Base-by-base conservation (phyloP, 108 stramenopile genomes). In the Ochromonas danica region DNA sequence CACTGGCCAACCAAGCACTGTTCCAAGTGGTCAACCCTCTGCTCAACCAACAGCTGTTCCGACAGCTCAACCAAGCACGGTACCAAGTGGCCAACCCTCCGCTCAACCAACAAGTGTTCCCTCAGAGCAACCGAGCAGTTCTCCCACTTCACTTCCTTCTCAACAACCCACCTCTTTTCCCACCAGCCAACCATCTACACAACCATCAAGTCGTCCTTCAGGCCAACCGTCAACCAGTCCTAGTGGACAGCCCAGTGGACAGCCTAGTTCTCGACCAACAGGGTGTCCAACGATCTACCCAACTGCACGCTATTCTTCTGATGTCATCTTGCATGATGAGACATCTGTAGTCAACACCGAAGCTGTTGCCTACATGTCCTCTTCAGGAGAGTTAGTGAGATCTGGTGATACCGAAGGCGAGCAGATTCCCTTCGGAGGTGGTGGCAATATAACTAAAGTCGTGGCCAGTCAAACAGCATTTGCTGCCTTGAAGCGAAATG, bases 151-250 rank as follows among this genome's bases (percentile, higher is more conserved):
- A 31, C 51, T 30, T 3, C 72, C 72, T 6, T 33, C 72, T 6
- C 14, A 6, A 14, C 45, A 75, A 36, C 72, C 72, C 10, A 14
- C 72, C 6, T 22, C 14, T 6, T 14, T 14, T 6, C 72, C 72
- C 14, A 14, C 72, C 10, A 33, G 10, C 3, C 31, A 33, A 36
- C 72, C 72, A 27, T 41, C 31, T 42, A 41, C 40, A 6, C 36
- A 75, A 41, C 72, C 72, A 25, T 41, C 72, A 3, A 41, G 10
- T 14, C 25, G 31, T 10, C 72, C 72, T 33, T 41, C 72, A 27
- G 17, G 10, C 25, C 45, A 57, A 33, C 72, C 72, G 6, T 57
- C 45, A 6, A 6, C n/a, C n/a, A 33, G 10, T 6, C 72, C 72
- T 6, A 14, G 14, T 51, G 14, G 45, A 51, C 45, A 51, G 22